Evolutionary conservation across 2,329 filamentous ascomycete genomes (phyloP).

Genomic region (Fusarium sp.): DNA sequence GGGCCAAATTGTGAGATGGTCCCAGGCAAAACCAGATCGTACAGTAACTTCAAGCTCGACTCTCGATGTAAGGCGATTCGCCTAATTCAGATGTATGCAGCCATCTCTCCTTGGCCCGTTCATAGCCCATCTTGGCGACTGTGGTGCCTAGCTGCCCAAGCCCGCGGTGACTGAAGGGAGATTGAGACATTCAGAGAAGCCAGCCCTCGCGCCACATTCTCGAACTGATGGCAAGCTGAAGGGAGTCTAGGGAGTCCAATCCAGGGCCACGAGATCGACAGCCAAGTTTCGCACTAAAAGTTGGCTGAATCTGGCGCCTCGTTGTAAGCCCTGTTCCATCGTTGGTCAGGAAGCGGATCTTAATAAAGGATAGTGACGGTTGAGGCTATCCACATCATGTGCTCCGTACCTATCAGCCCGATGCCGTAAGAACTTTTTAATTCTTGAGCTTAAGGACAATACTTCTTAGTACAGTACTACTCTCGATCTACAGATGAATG

Average conservation of each 20-base stretch:
- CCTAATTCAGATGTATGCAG: slow-evolving; percentile 1
- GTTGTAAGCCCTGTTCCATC: slow-evolving; percentile 1
- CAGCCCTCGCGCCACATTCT: slow-evolving; percentile 23
- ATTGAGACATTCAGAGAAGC: slow-evolving; percentile 24
- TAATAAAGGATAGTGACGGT: neutral
- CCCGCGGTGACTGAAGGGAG: slow-evolving; percentile 34
- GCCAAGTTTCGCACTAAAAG: neutral
- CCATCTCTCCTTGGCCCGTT: neutral
- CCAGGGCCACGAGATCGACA: slow-evolving; percentile 3
- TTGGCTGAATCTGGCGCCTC: slow-evolving; percentile 6
- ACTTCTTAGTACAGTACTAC: neutral
- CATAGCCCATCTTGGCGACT: slow-evolving; percentile 15
- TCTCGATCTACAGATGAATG: neutral
- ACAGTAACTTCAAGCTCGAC: neutral
- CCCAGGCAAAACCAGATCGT: neutral
- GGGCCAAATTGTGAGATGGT: neutral
- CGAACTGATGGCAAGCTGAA: slow-evolving; percentile 8
- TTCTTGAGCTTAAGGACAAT: slow-evolving; percentile 1
- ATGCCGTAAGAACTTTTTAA: neutral
- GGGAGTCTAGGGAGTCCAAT: slow-evolving; percentile 28
- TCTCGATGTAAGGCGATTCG: slow-evolving; percentile 1
- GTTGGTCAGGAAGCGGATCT: slow-evolving; percentile 7
- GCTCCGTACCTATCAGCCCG: neutral
- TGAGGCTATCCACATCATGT: neutral
- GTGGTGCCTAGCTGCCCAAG: slow-evolving; percentile 22